Base-by-base conservation (phyloP, 2,329 filamentous ascomycete genomes). In the Ilyonectria mors-panacis region DNA sequence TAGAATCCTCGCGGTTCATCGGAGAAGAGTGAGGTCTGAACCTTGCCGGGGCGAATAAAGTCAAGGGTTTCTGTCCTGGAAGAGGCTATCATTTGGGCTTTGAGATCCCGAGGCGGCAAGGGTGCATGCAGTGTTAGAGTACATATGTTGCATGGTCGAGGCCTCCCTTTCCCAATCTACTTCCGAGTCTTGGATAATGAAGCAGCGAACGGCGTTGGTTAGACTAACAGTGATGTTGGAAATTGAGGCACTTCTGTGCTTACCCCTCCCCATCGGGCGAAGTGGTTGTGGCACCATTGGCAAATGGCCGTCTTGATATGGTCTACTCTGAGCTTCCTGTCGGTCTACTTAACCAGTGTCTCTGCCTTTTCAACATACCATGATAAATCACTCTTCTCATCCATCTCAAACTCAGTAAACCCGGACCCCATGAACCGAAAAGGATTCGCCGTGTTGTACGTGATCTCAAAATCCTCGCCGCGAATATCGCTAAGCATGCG, bases 341-440 rank as follows among this genome's bases (percentile, higher is more conserved):
- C 47, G 9, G 3, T 4, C 65, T 23, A 71, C 26, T 10, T 37
- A 1, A 51, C 42, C 9, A 73, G 59, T 1, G 65, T 59, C 19
- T 73, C 71, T 0, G 71, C 71, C 28, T 74, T 73, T 47, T 73
- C 71, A 1, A 73, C 71, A 12, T 73, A 73, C 71, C 71, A 73
- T 1, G 63, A 66, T 2, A 73, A 12, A 54, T 73, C 71, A 30
- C 69, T 73, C 48, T 70, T 61, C 1, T 67, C 67, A 44, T 73
- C 68, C 67, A 73, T 70, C 67, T 73, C 71, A 64, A 73, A 73
- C 6, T 56, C 71, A 1, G 71, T 73, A 5, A 73, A 73, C 2
- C 71, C 71, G 48, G 70, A 70, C 0, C 71, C 71, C 69, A 73
- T 72, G 8, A 73, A 74, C 2, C 71, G 55, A n/a, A 74, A 73